phyloP scores from a whole-genome alignment of 345 rosid genomes.

The Hibiscus mutabilis region DNA sequence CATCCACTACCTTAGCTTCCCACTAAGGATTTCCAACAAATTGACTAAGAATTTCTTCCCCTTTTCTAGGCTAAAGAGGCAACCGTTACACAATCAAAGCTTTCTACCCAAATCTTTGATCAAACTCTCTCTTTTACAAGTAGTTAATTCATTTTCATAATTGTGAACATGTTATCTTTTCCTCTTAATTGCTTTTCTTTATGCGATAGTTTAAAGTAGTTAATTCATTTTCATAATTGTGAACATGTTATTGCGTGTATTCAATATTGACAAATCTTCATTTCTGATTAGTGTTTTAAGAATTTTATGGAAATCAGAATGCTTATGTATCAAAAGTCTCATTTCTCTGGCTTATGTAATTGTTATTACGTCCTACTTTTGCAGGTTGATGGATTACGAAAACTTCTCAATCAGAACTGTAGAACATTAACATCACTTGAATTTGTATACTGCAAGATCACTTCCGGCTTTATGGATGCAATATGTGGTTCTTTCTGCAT shows the following conservation, averaged over 20 bases:
- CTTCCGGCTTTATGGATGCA: conserved; percentile 39
- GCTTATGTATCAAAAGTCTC: neutral
- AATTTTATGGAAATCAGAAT: neutral
- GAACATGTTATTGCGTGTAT: neutral
- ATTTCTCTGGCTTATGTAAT: neutral
- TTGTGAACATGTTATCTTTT: too few relatives aligned
- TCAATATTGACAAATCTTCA: neutral
- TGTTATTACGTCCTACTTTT: conserved; percentile 15
- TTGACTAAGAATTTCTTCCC: too few relatives aligned
- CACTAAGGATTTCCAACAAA: too few relatives aligned
- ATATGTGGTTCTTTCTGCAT: conserved; percentile 40
- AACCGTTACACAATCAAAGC: too few relatives aligned
- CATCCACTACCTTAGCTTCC: too few relatives aligned
- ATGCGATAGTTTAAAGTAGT: neutral
- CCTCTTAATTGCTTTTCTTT: neutral
- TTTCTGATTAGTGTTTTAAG: neutral
- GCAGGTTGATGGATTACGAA: conserved; percentile 68
- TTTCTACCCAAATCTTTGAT: too few relatives aligned
- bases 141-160: too few relatives aligned
- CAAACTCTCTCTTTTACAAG: too few relatives aligned
- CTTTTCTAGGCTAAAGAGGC: too few relatives aligned
- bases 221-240: neutral
- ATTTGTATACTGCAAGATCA: conserved; percentile 66
- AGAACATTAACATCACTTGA: conserved; percentile 63
- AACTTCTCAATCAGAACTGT: conserved; percentile 54